Conservation (phyloP, 23 red algal genomes). For the Agarophyton chilense region DNA sequence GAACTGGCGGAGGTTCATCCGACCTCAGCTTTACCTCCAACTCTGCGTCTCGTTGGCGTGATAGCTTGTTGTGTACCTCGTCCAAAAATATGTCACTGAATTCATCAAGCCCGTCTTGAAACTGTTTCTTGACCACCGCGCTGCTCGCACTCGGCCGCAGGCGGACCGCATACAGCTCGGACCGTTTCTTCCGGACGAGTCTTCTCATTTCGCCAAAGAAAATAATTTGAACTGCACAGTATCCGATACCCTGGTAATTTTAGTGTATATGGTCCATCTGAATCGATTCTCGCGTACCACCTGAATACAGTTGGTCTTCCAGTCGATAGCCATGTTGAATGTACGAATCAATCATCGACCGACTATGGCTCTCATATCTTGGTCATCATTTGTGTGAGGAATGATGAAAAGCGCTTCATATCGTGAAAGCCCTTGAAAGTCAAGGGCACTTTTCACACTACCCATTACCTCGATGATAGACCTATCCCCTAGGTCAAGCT, state of each 20-base stretch:
- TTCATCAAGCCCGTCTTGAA: neutral
- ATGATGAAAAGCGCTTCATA: too few relatives aligned
- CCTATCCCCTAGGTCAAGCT: neutral
- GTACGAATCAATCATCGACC: neutral
- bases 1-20: neutral
- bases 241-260: too few relatives aligned
- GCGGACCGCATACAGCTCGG: conserved; percentile 10
- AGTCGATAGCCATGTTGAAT: neutral
- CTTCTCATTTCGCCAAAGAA: neutral
- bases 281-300: too few relatives aligned
- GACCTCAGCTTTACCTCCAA: conserved; percentile 34
- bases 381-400: neutral
- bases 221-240: neutral
- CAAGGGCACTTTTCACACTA: too few relatives aligned
- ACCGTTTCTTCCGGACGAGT: neutral
- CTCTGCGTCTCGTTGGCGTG: neutral
- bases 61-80: conserved; percentile 11
- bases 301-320: neutral
- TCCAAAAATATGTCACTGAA: conserved; percentile 13
- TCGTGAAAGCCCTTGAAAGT: too few relatives aligned
- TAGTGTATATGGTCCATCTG: too few relatives aligned
- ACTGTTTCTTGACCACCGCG: too few relatives aligned
- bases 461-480: neutral
- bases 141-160: too few relatives aligned
- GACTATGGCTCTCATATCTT: neutral